Base-by-base conservation (phyloP, 306 rosid species). In the Medicago arabica region DNA sequence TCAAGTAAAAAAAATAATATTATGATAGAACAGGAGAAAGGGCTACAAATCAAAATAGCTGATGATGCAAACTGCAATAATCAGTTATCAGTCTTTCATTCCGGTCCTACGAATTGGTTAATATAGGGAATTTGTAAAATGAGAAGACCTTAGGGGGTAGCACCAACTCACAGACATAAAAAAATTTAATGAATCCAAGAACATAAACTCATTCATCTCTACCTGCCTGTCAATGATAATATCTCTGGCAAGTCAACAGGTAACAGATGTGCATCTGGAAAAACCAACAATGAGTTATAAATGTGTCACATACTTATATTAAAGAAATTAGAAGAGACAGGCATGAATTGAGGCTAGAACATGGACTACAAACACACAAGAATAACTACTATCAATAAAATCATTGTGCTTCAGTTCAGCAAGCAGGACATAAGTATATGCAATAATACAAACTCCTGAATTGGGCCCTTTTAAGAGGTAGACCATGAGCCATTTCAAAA, bases 221-320 rank as follows among this genome's bases (percentile, higher is more conserved):
- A 94, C 98, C 98, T 89, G 82, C 88, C 86, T 9, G 94, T 88
- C 85, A 82, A 71, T 39, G 97, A 85, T 47, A 80, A 28, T 53
- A 86, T 85, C 85, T 92, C 98, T 12, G 97, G 97, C 85, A 94
- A 84, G 67, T 94, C 95, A 47, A 91, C 90, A 36, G 98, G 95
- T 63, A 94, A 72, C 59, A 94, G 85, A 83, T 94, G 98, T 36
- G 95, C 97, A 80, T 90, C 98, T 94, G 89, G 60, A 82, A 74
- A 82, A 55, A 59, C 31, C 63, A 67, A 57, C 7, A 60, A 69
- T 47, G 59, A 71, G 54, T 49, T 62, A 64, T 78, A 44, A 65
- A 65, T 47, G 54, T 36, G 74, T 41, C 16, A 50, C 23, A 65
- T 67, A 10, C 53, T 25, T 43, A 67, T 12, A 75, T 74, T 31